Percentiles rank a stretch among this genome's conserved stretches.
phyloP scores from a whole-genome alignment of 208 protist species.

The Trypanosoma melophagium region DNA sequence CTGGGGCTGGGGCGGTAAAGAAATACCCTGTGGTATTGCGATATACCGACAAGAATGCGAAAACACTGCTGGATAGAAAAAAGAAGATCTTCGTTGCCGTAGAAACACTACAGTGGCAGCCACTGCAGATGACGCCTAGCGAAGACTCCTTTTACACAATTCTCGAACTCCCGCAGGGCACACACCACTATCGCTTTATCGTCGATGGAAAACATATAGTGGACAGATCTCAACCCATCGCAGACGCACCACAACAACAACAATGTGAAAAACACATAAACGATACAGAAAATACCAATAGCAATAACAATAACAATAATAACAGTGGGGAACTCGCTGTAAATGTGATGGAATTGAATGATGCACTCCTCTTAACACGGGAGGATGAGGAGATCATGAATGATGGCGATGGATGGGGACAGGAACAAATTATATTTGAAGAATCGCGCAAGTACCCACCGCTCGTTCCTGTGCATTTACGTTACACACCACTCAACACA shows the following conservation, averaged over 20 bases:
- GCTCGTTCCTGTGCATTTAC: conserved; percentile 86
- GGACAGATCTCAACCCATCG: conserved; percentile 73
- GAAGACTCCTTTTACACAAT: conserved; percentile 86
- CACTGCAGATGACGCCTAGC: conserved; percentile 78
- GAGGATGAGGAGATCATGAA: conserved; percentile 86
- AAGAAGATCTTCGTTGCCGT: conserved; percentile 57
- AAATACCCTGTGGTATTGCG: conserved; percentile 77
- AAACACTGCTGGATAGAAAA: conserved; percentile 40
- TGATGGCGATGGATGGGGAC: conserved; percentile 76
- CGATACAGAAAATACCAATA: conserved; percentile 1
- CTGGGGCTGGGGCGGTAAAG: background rate
- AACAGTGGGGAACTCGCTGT: conserved; percentile 28
- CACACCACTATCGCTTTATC: conserved; percentile 83
- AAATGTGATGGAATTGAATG: conserved; percentile 74
- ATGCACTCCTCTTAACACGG: conserved; percentile 61
- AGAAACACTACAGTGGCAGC: conserved; percentile 69
- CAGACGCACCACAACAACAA: conserved; percentile 18
- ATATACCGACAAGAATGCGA: conserved; percentile 70
- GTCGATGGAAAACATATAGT: conserved; percentile 68
- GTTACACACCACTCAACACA: conserved; percentile 91
- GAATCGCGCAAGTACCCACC: conserved; percentile 88
- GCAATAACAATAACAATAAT: conserved; percentile 16
- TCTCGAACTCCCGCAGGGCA: conserved; percentile 69
- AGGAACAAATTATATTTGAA: conserved; percentile 81
- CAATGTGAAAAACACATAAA: background rate